These are phyloP conservation scores for Salvia hispanica DNA, from an alignment of 257 asterid species.

Conservation along the genomic window DNA sequence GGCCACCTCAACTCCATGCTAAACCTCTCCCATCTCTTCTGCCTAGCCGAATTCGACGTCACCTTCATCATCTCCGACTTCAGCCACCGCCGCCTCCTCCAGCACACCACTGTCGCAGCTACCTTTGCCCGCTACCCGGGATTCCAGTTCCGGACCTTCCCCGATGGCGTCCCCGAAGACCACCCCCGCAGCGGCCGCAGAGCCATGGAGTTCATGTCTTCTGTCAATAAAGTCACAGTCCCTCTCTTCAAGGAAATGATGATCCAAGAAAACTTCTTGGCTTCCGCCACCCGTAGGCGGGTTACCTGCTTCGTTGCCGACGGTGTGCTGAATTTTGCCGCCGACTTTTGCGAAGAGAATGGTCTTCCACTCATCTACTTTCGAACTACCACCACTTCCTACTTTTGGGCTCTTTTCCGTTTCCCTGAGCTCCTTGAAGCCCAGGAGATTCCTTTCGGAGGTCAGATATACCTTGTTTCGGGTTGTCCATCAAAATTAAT, in stretches of 20 bases:
- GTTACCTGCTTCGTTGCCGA: constrained; percentile 52
- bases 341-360: constrained; percentile 55
- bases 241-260: constrained; percentile 35
- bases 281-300: constrained; percentile 29
- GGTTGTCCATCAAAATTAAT: no score
- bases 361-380: constrained; percentile 52
- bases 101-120: constrained; percentile 37
- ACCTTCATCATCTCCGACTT: constrained; percentile 53
- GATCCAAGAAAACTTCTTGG: constrained; percentile 33
- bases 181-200: constrained; percentile 50
- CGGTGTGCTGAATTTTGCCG: constrained; percentile 46
- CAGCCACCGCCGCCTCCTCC: constrained; percentile 52
- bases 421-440: constrained; percentile 53
- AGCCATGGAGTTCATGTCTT: constrained; percentile 36
- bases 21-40: constrained; percentile 64
- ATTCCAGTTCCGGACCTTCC: constrained; percentile 44
- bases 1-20: constrained; percentile 72
- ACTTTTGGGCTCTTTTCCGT: constrained; percentile 58
- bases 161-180: constrained; percentile 59
- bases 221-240: constrained; percentile 38
- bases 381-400: constrained; percentile 47
- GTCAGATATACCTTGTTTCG: no score
- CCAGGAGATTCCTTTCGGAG: constrained; percentile 43
- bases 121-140: constrained; percentile 43
- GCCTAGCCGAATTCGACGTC: constrained; percentile 48